Evolutionary conservation across 306 rosid species (phyloP), one percentile per base, ranked within the genome.

Genomic region (Sphenostylis stenocarpa): DNA sequence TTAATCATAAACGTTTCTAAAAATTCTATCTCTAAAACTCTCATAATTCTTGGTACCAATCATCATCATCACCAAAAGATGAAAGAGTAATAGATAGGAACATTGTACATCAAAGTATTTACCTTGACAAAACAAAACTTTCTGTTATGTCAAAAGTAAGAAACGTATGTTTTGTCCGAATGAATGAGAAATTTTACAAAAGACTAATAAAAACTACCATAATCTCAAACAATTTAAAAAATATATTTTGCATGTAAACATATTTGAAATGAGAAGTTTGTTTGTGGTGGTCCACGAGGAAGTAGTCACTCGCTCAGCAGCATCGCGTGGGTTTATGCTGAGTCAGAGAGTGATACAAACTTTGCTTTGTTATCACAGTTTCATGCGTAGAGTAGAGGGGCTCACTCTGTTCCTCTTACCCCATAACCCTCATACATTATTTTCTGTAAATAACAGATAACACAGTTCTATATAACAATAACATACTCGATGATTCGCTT

Each of bases 371-470:
- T 1, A 41, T 41, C 15, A 41, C 47, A 41, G 47, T 41, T 41
- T 12, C 16, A 61, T 71, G 77, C 72, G 28, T 33, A 67, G 47
- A 12, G 47, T 41, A 13, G 17, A 3, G 57, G 76, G 63, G 10
- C 61, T 70, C 64, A 17, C 76, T 44, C 29, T 38, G 10, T 73
- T 33, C 65, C 55, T 67, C 45, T 19, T 63, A 71, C 49, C 48
- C 65, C 53, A 13, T 55, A 41, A 16, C 67, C 47, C 17, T 1
- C 33, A 55, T 8, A 38, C 43, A 38, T 56, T 56, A 56, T 20
- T 74, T 60, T 57, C 43, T 47, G 55, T 34, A 45, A 65, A 44
- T 38, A 38, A 38, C 43, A 38, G 2, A 29, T 23, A n/a, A 56
- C 4, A 38, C 47, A 17, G 12, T 51, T 4, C 52, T 49, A 6